Evolutionary conservation across 2,329 filamentous ascomycete genomes (phyloP), one percentile per base, ranked within the genome.

Genomic region (Penicillium frequentans): DNA sequence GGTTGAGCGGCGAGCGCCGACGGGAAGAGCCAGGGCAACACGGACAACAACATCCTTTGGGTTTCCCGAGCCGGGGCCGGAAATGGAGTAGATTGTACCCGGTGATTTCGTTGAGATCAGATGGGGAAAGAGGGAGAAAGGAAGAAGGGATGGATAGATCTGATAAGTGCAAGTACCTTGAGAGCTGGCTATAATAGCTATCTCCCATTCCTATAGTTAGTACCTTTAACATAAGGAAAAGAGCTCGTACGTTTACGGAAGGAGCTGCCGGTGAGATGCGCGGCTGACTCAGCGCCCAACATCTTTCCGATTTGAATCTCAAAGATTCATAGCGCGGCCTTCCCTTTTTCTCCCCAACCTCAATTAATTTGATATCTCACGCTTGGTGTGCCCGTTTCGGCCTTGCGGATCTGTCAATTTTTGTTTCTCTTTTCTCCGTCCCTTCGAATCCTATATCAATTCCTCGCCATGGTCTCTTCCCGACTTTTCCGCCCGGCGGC

Each of bases 1-100:
- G 93, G 93, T 74, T 99, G 95, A 57, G 87, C 82, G 59, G 83
- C 83, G 58, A 74, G 65, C 49, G 54, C 64, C 64, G 39, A 72
- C 65, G 62, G 68, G 55, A 59, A 69, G 61, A 59, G 61, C 57
- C 54, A 63, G 55, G 54, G 64, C 55, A 58, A 62, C 49, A 57
- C 63, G 50, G 52, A 65, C 49, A 52, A 62, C 47, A 59, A 60
- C 55, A 61, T 52, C n/a, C 19, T 51, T 39, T 37, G 31, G 44
- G 43, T 48, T 47, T 29, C 44, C 44, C 31, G 52, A 43, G 29
- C 19, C 37, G 11, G 49, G 27, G 35, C 35, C 29, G 23, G 42
- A 16, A 16, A 31, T 26, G 5, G 23, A 35, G 31, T 13, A 21
- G 26, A 21, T 23, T 11, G 11, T 35, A 21, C 5, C 19, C 16